phyloP scores from a whole-genome alignment of 768 basidiomycete species.

The Auricularia sp. region DNA sequence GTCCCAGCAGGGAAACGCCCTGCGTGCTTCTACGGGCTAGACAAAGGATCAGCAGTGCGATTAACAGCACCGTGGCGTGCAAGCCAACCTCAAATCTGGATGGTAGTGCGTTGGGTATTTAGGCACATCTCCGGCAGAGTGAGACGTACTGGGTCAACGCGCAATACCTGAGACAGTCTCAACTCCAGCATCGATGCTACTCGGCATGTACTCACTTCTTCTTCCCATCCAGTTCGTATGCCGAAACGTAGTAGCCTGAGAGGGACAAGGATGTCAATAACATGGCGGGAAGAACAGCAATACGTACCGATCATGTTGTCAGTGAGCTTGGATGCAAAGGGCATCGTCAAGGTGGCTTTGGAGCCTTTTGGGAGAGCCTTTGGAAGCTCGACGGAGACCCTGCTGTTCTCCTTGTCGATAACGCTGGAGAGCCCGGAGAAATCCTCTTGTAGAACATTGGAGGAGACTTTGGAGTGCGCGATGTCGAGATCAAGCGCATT shows the following conservation, averaged over 20 bases:
- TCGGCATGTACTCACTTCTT: conserved; percentile 29
- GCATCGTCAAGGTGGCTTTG: conserved; percentile 59
- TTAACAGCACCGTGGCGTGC: background rate
- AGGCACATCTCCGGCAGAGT: conserved; percentile 30
- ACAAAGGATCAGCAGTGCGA: background rate
- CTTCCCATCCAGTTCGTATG: conserved; percentile 52
- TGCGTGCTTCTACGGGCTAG: conserved; percentile 77
- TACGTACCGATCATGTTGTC: conserved; percentile 58
- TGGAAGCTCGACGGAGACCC: conserved; percentile 51
- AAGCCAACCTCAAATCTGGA: background rate
- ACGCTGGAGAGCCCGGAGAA: conserved; percentile 36
- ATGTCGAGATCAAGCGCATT: conserved; percentile 56
- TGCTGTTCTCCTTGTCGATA: conserved; percentile 55
- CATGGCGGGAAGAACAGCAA: background rate
- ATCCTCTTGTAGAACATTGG: conserved; percentile 41
- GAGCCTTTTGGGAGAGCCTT: conserved; percentile 52
- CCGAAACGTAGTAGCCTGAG: conserved; percentile 56
- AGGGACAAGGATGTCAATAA: conserved; percentile 8
- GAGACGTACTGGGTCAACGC: conserved; percentile 76
- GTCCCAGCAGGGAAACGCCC: conserved; percentile 86
- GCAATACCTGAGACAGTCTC: conserved; percentile 30
- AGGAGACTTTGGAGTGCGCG: conserved; percentile 43
- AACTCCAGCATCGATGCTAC: background rate
- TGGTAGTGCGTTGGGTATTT: background rate
- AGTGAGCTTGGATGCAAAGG: conserved; percentile 57